phyloP scores from a whole-genome alignment of 2,329 filamentous ascomycete genomes.

The Nemania abortiva region DNA sequence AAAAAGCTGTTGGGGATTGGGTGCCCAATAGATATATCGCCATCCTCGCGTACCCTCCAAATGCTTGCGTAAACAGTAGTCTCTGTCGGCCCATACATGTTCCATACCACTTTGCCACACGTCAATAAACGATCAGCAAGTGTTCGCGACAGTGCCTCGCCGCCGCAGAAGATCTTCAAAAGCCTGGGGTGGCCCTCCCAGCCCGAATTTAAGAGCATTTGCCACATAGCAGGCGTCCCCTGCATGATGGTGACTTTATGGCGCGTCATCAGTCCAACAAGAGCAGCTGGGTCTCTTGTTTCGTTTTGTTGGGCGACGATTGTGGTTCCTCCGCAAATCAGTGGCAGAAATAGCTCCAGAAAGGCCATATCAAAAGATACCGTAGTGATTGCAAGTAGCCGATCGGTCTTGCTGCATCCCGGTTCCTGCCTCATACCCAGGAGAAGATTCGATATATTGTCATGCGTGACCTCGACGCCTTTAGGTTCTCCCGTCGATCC shows the following conservation, averaged over 20 bases:
- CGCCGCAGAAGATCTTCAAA: slow-evolving; percentile 46
- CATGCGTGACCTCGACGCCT: slow-evolving; percentile 53
- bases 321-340: slow-evolving; percentile 51
- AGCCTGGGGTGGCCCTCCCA: slow-evolving; percentile 42
- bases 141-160: slow-evolving; percentile 45
- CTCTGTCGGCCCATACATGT: slow-evolving; percentile 50
- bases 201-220: slow-evolving; percentile 45
- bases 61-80: slow-evolving; percentile 45
- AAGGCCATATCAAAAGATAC: slow-evolving; percentile 53
- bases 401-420: slow-evolving; percentile 44
- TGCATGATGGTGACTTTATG: slow-evolving; percentile 53
- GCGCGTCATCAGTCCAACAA: slow-evolving; percentile 51
- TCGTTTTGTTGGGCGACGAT: slow-evolving; percentile 48
- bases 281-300: slow-evolving; percentile 50
- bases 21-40: slow-evolving; percentile 45
- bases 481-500: slow-evolving; percentile 53
- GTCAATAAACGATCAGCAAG: slow-evolving; percentile 50
- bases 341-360: slow-evolving; percentile 52
- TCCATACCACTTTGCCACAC: slow-evolving; percentile 48
- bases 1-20: slow-evolving; percentile 52
- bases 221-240: slow-evolving; percentile 55
- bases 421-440: slow-evolving; percentile 45
- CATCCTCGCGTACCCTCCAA: slow-evolving; percentile 42
- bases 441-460: slow-evolving; percentile 41
- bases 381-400: slow-evolving; percentile 49